These are phyloP conservation scores for Claviceps pusilla DNA, from an alignment of 2,329 filamentous ascomycete genomes.

Conservation along the genomic window DNA sequence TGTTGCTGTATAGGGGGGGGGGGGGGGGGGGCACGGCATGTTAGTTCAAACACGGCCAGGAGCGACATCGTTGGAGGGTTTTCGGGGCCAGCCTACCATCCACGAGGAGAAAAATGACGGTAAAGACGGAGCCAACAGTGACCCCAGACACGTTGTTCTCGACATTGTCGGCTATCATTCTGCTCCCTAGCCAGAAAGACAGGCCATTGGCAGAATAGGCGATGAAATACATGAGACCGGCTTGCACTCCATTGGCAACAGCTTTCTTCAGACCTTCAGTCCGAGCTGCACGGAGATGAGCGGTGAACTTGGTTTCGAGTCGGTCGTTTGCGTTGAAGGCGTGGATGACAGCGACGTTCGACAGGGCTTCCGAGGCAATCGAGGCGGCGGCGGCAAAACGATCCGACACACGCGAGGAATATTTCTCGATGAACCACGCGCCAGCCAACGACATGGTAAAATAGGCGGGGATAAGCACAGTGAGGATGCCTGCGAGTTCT, in stretches of 20 bases:
- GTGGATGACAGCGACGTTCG: slow-evolving; percentile 23
- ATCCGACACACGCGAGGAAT: slow-evolving; percentile 27
- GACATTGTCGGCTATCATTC: slow-evolving; percentile 19
- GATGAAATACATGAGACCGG: slow-evolving; percentile 51
- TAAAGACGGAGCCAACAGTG: slow-evolving; percentile 33
- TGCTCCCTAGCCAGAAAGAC: slow-evolving; percentile 51
- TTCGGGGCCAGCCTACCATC: slow-evolving; percentile 23
- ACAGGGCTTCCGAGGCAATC: slow-evolving; percentile 40
- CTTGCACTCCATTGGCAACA: slow-evolving; percentile 37
- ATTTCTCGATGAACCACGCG: slow-evolving; percentile 33
- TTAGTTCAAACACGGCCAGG: background rate
- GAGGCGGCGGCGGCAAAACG: slow-evolving; percentile 35
- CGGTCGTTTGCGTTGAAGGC: slow-evolving; percentile 37
- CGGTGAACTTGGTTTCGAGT: slow-evolving; percentile 27
- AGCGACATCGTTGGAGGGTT: background rate
- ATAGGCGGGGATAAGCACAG: slow-evolving; percentile 41
- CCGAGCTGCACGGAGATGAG: slow-evolving; percentile 29
- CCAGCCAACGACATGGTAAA: slow-evolving; percentile 38
- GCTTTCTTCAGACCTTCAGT: slow-evolving; percentile 41
- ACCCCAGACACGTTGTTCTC: slow-evolving; percentile 18
- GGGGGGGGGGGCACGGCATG: background rate
- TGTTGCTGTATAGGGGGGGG: background rate
- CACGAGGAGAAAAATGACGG: slow-evolving; percentile 39
- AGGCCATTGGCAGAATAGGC: slow-evolving; percentile 49
- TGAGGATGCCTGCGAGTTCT: slow-evolving; percentile 40